Base-by-base conservation (phyloP, 192 early-diverging fungal genomes). In the Entophlyctis helioformis region DNA sequence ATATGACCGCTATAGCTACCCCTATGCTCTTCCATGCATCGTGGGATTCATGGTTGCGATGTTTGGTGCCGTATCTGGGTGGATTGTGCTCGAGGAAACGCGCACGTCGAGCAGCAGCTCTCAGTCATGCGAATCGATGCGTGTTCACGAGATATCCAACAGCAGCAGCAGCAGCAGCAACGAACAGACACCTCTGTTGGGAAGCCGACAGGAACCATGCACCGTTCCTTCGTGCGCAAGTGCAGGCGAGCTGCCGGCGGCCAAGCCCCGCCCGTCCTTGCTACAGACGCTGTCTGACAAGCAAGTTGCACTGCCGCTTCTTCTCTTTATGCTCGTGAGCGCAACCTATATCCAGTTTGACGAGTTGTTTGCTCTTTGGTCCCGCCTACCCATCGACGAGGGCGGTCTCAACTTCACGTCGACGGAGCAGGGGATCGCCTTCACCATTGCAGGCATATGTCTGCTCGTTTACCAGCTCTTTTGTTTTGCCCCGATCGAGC, bases 21-120 rank as follows among this genome's bases (percentile, higher is more conserved):
- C 86, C 0, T 89, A 86, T 38, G 63, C 84, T 24, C 69, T 89
- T 1, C 86, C 86, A 4, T 85, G 84, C 36, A 49, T 82, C 33
- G 58, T 85, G 6, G 76, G 77, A 5, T 56, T 72, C 8, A 36
- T 66, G 8, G 55, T 78, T 7, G 70, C 77, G 15, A 21, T 78
- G 8, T 41, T 73, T 37, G 80, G 80, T 4, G 64, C 76, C 15
- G 37, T 70, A 0, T 44, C 77, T 13, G 82, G 79, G 1, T 65
- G 62, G 20, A 70, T 79, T 50, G 75, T 63, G 36, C 51, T 88
- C 11, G 60, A 85, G 21, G 83, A 85, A 44, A 79, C 85, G 8
- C 42, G 5, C 2, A 23, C 5, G 29, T 31, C 29, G 29, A 4
- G 4, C 29, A 8, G 4, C 29, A 31, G 29, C 29, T 11, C 6